Evolutionary conservation across 2,329 filamentous ascomycete species (phyloP), one percentile per base, ranked within the genome.

Genomic region (Samsoniella hepiali): DNA sequence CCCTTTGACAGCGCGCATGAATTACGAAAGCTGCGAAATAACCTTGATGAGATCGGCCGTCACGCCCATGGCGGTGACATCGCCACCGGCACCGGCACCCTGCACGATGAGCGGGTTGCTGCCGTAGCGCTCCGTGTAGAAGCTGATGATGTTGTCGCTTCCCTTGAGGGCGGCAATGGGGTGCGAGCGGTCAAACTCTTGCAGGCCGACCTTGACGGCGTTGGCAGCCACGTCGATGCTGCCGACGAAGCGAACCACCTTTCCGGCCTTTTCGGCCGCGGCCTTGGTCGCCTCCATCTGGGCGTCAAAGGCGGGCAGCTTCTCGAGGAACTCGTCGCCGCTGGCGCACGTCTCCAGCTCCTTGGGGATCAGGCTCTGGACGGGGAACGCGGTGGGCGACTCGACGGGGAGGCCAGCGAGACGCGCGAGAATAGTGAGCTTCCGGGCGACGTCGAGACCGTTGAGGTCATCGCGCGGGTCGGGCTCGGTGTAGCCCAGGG

Each of bases 141-240:
- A 97, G 81, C 89, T 96, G 74, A 99, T 97, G 75, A 99, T 96
- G 81, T 99, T 99, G 75, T 98, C 95, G 76, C 93, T 98, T 42
- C 95, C 95, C 84, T 97, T 96, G 64, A 99, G 83, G 55, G 91
- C 90, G 15, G 95, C 95, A 78, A 99, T 97, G 13, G 95, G 91
- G 73, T 96, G 92, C 65, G 90, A 91, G 69, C 86, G 87, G 68
- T 96, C 93, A 70, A 93, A 93, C 78, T 90, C 91, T 82, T 97
- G 89, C 68, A 99, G 79, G 2, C 95, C 94, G 64, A 99, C 95
- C 81, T 93, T 96, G 75, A 98, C 90, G 69, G 88, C 81, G 74
- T 91, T 89, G 66, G 83, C 84, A n/a, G 80, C 83, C 50, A 97
- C 88, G 73, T 99, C 93, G 66, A 98, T 91, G 75, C 91, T 96